Evolutionary conservation across 2,329 filamentous ascomycete genomes (phyloP), one percentile per base, ranked within the genome.

Genomic region (Verticillium nonalfalfae): DNA sequence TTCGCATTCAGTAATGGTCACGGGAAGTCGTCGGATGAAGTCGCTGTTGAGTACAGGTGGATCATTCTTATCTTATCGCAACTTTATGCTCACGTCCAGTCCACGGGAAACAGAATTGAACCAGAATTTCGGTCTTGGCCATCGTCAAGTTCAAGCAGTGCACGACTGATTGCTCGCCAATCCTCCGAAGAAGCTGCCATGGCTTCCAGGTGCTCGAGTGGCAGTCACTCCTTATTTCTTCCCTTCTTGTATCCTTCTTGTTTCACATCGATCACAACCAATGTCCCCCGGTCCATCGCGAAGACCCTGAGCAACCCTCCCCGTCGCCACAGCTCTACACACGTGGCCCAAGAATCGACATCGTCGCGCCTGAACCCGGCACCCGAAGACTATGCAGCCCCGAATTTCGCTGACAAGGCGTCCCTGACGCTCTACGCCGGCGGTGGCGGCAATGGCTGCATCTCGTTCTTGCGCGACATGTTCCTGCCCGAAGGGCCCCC

Each of bases 381-480:
- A 0, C 92, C 93, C 0, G 89, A 92, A 69, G 92, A 97, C 74
- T 98, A 96, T 75, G 85, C 90, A 15, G 81, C 88, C 36, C 86
- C 91, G 4, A 89, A 88, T 55, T 99, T 99, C 71, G 88, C 91
- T 61, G 95, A 99, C 76, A 90, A 91, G 72, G 93, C 93, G 60
- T 85, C 85, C 7, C 76, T 98, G 34, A 90, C 85, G 0, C 75
- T 98, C 3, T 84, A 90, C 68, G 90, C 93, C 18, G 95, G 95
- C 9, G 77, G 81, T 2, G 95, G 95, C 33, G 95, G 95, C 9
- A 88, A 95, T 71, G 95, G 95, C 65, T 99, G 95, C 71, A 91
- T 98, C 58, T 95, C 95, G 0, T 99, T 98, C 72, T 78, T 96
- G 54, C 89, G 94, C 21, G 95, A 99, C 70, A 94, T 94, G 65